Evolutionary conservation across 208 protist species (phyloP), one percentile per base, ranked within the genome.

Genomic region (Borovskyia barvae): DNA sequence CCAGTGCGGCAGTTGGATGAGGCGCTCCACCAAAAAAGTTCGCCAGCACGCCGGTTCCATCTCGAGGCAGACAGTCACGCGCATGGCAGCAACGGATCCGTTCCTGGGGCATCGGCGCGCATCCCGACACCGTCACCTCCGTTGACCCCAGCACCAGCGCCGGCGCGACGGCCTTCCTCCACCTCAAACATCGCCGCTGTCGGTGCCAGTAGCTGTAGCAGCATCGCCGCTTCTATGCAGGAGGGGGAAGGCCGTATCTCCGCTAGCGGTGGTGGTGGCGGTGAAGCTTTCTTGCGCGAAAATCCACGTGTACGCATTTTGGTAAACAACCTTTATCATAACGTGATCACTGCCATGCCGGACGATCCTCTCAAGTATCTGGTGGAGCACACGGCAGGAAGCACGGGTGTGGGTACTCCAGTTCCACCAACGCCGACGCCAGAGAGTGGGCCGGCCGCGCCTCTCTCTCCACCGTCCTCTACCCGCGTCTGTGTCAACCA

Each of bases 251-350:
- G 24, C 20, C 37, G 52, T 26, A 35, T 8, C 14, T 8, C 52
- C n/a, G 24, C 40, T 22, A 43, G 28, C 30, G 36, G 70, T 49
- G 39, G 24, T 25, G 19, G 6, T n/a, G 17, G 39, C 20, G 20
- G 9, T 4, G 51, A 68, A 0, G 43, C 45, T 5, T 68, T 42
- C 29, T 37, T 68, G 45, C 63, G 53, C 35, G 63, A 56, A n/a
- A 69, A 61, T 32, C 53, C 63, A 29, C 63, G 63, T 24, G 63
- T 69, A 30, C 35, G 52, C n/a, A 48, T 41, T 5, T 65, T 82
- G 24, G 77, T 90, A 19, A 75, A 85, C 32, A 36, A 66, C 25
- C 52, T 90, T 7, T 81, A 80, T 17, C 74, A 70, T 35, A 57
- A 54, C n/a, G 68, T 90, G 17, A 14, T 90, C 11, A 72, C 30